Evolutionary conservation across 2,329 filamentous ascomycete genomes (phyloP), one percentile per base, ranked within the genome.

Genomic region (Metarhizium anisopliae): DNA sequence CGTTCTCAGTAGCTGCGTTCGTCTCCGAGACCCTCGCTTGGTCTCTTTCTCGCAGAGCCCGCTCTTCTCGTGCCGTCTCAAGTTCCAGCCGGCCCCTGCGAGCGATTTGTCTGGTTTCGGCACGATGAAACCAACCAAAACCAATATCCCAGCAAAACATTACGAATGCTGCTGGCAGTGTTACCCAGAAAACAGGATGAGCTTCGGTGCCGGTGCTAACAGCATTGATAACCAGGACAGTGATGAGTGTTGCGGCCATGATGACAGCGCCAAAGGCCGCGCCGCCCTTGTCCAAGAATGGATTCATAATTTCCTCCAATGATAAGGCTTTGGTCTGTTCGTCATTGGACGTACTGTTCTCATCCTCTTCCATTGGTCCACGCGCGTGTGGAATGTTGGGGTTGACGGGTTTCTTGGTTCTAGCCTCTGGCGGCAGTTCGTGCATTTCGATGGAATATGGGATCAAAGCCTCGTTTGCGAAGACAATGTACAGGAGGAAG

Each of bases 301-400:
- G 87, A 59, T 90, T 88, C 79, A 90, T 81, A 62, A 90, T 87
- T 63, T 90, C 86, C 59, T 87, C 85, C 0, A 90, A 76, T 0
- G 83, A 83, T 0, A 86, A 69, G 0, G 80, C 68, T 59, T 85
- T 79, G 3, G 70, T 74, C 56, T 81, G 69, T 32, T 83, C 78
- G 7, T 76, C 70, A 35, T 76, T 72, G n/a, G 69, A 66, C 8
- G 70, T 65, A 8, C 67, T 61, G 4, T 74, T 71, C 7, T 81
- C 78, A 52, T 79, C 72, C 49, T 81, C 78, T 7, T 80, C 78
- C 0, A 76, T 73, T 2, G 68, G 74, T n/a, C 80, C 79, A 58
- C 82, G 74, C 1, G 82, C 81, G 55, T 83, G 72, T 0, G 86
- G 87, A 51, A 90, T 89, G 58, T 89, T 89, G 0, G 86, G 86